Evolutionary conservation across 805 yeast genomes (phyloP).

Genomic region (Candida glaebosa): DNA sequence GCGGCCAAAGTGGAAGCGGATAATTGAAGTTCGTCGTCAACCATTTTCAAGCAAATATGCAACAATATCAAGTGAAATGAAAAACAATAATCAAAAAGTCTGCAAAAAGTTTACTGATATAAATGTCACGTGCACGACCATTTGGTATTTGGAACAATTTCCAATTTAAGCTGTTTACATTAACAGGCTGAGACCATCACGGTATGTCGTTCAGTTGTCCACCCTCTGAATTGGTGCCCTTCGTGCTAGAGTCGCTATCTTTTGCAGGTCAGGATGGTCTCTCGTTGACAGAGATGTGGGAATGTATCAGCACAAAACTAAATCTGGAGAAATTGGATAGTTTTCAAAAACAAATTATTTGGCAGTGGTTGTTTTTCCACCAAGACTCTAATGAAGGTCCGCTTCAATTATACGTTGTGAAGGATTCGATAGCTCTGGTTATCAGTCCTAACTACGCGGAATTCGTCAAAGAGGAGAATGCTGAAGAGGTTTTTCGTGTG

Average conservation of each 20-base stretch:
- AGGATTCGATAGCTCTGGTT: slow-evolving; percentile 8
- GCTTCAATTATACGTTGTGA: slow-evolving; percentile 7
- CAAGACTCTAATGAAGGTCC: slow-evolving; percentile 11
- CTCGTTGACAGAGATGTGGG: slow-evolving; percentile 27
- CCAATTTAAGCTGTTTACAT: neutral
- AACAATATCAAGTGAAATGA: neutral
- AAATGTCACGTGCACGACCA: neutral
- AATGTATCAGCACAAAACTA: slow-evolving; percentile 15
- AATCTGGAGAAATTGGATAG: slow-evolving; percentile 22
- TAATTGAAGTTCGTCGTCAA: slow-evolving; percentile 43
- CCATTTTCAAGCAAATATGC: slow-evolving; percentile 6
- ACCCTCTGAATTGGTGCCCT: slow-evolving; percentile 24
- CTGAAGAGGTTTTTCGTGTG: slow-evolving; percentile 17
- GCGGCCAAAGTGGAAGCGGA: slow-evolving; percentile 53
- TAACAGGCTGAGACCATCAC: too few relatives aligned
- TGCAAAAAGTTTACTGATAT: neutral
- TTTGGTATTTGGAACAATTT: neutral
- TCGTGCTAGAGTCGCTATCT: slow-evolving; percentile 23
- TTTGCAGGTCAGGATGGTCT: slow-evolving; percentile 33
- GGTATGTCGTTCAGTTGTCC: slow-evolving; percentile 20
- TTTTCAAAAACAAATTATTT: slow-evolving; percentile 35
- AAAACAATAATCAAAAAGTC: neutral
- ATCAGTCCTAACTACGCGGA: slow-evolving; percentile 17
- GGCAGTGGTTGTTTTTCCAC: slow-evolving; percentile 37
- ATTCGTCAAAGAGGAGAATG: slow-evolving; percentile 15